Evolutionary conservation across 1,139 yeast species (phyloP), one percentile per base, ranked within the genome.

Genomic region (Candida sanyaensis): DNA sequence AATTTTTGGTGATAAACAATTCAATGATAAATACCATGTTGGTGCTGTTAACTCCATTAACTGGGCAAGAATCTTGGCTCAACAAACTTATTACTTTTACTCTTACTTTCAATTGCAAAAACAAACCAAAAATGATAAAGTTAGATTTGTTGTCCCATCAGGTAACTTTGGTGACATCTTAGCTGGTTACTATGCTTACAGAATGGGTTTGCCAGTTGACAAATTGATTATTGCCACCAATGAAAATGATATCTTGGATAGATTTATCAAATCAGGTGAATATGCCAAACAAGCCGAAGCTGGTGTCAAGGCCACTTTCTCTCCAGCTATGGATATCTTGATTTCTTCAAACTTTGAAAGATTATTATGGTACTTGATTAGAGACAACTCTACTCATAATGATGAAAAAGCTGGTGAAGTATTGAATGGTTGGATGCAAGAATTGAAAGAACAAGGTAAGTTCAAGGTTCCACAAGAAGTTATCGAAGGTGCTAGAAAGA

Each of bases 51-150:
- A 93, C 73, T 92, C 98, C 44, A 93, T 93, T 67, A 93, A 93
- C 77, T 93, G 99, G 99, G 98, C 99, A 5, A 87, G 99, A 73
- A 93, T 93, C 57, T 79, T 93, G 59, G 97, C 99, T 38, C 99
- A 93, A 73, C 93, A 91, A 70, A 92, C 99, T 11, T 93, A 93
- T 72, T 93, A 93, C 75, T 92, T 90, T 77, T 84, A 88, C 69
- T 83, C 98, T 4, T 95, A 84, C 75, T 92, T 93, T 80, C 84
- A 84, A 63, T 77, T 91, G 51, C 63, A 68, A 53, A 81, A 81
- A 58, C 62, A 73, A 36, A 46, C 41, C 27, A 71, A 73, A 44
- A 61, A 64, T 40, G 49, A 69, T 44, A 81, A 81, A 58, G 82
- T 89, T 49, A 86, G 90, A 60, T 93, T 82, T 64, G 96, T 93